These are phyloP conservation scores for Rhamnella rubrinervis DNA, from an alignment of 331 rosid genomes.

Conservation along the genomic window DNA sequence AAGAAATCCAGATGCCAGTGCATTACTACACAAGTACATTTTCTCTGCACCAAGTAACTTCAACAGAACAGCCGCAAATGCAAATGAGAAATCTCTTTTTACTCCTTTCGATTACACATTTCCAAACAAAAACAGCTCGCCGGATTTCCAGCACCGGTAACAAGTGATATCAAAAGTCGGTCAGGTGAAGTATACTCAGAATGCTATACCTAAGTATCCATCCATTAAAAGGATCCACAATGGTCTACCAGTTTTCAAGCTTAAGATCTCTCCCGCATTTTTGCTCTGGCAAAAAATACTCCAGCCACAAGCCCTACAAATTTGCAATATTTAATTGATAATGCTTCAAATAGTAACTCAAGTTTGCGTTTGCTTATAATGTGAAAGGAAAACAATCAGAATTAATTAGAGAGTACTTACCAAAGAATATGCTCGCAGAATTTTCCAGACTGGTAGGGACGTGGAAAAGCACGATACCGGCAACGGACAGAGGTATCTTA, in stretches of 20 bases:
- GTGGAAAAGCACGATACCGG: constrained; percentile 84
- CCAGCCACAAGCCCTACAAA: constrained; percentile 92
- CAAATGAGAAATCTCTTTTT: background rate
- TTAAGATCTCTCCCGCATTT: constrained; percentile 76
- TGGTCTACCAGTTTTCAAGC: constrained; percentile 25
- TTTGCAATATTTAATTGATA: constrained; percentile 12
- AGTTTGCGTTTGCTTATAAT: constrained; percentile 8
- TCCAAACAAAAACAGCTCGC: background rate
- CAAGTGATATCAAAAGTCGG: background rate
- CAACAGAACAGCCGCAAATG: constrained; percentile 9
- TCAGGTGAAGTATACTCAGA: background rate
- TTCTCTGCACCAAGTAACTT: constrained; percentile 10
- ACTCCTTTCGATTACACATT: background rate
- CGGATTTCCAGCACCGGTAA: background rate
- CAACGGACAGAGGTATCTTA: constrained; percentile 94
- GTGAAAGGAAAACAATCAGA: background rate
- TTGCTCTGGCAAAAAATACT: constrained; percentile 89
- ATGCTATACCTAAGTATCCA: background rate
- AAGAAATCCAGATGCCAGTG: background rate
- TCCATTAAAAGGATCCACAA: background rate
- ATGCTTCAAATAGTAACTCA: constrained; percentile 16
- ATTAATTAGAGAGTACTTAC: constrained; percentile 44
- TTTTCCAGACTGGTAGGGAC: constrained; percentile 96
- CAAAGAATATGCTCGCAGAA: constrained; percentile 85
- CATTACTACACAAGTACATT: constrained; percentile 8